Conservation (phyloP, 208 protist species). For the Crithidia expoeki region DNA sequence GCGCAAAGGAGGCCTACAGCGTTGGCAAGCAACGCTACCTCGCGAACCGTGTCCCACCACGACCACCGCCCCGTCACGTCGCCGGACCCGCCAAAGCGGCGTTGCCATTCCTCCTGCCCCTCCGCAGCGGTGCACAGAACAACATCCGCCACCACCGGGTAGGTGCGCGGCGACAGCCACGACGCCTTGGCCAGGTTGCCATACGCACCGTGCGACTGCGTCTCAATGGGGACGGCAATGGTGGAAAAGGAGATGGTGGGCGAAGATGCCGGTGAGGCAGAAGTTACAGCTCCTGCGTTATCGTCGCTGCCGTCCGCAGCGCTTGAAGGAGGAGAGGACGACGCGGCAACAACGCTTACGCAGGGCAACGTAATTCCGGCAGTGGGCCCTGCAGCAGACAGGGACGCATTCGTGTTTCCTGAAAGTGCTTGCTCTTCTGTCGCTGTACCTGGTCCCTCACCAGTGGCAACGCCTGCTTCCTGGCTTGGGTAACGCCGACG, state of each 20-base stretch:
- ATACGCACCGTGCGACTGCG: background rate
- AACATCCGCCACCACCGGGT: slow-evolving; percentile 42
- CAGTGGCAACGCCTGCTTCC: background rate
- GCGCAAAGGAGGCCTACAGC: slow-evolving; percentile 29
- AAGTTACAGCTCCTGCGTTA: too few species aligned
- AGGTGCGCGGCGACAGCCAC: slow-evolving; percentile 37
- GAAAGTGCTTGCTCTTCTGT: background rate
- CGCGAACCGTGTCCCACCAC: slow-evolving; percentile 30
- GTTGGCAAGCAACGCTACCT: slow-evolving; percentile 40
- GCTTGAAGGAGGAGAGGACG: background rate
- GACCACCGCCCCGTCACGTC: slow-evolving; percentile 14
- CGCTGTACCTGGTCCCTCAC: background rate
- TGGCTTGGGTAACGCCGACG: slow-evolving; percentile 3
- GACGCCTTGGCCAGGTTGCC: background rate
- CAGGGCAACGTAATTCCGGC: background rate
- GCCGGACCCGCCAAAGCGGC: background rate
- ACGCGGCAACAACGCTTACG: background rate
- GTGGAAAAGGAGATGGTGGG: background rate
- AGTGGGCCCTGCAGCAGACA: background rate
- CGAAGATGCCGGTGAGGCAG: background rate
- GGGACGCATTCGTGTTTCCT: background rate
- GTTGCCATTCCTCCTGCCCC: slow-evolving; percentile 37
- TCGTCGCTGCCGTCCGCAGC: too few species aligned
- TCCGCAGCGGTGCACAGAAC: slow-evolving; percentile 16
- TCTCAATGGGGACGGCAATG: background rate